Conservation (phyloP, 2,329 filamentous ascomycete species). For the Neonectria faginata region DNA sequence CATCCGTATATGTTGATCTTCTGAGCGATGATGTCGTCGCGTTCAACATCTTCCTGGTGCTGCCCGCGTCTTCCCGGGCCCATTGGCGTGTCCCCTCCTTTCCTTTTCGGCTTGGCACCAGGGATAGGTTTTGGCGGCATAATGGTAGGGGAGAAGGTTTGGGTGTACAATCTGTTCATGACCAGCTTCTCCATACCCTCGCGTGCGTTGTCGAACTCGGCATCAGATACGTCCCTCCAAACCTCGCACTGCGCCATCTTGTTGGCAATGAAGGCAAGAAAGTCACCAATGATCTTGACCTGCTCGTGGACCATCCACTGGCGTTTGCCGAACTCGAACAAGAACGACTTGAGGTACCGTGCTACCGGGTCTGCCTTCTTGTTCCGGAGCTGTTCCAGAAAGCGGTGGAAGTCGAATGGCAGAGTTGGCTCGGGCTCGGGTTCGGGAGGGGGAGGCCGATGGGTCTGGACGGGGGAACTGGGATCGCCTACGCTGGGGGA, state of each 20-base stretch:
- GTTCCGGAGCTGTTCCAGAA: slow-evolving; percentile 94
- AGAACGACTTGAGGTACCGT: slow-evolving; percentile 92
- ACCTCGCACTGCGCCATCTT: slow-evolving; percentile 99
- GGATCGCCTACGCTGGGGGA: slow-evolving; percentile 49
- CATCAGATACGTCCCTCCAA: slow-evolving; percentile 94
- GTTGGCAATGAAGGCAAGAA: slow-evolving; percentile 94
- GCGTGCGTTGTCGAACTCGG: slow-evolving; percentile 96
- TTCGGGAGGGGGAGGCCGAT: slow-evolving; percentile 77
- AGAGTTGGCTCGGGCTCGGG: slow-evolving; percentile 84
- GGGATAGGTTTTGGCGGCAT: slow-evolving; percentile 80
- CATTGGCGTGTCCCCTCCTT: slow-evolving; percentile 74
- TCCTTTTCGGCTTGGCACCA: slow-evolving; percentile 74
- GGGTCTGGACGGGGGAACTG: slow-evolving; percentile 63
- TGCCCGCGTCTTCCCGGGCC: slow-evolving; percentile 91
- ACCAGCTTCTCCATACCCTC: slow-evolving; percentile 99
- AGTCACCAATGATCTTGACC: slow-evolving; percentile 98
- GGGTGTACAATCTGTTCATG: slow-evolving; percentile 95
- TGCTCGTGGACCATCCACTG: slow-evolving; percentile 99
- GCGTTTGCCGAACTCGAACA: slow-evolving; percentile 94
- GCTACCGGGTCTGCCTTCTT: slow-evolving; percentile 98
- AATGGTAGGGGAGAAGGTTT: slow-evolving; percentile 97
- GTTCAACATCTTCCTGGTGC: slow-evolving; percentile 97
- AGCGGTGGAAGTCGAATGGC: slow-evolving; percentile 97
- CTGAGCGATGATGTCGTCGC: slow-evolving; percentile 94
- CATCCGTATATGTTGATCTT: slow-evolving; percentile 98